phyloP scores from a whole-genome alignment of 441 rosid genomes.

The Metrosideros polymorpha region DNA sequence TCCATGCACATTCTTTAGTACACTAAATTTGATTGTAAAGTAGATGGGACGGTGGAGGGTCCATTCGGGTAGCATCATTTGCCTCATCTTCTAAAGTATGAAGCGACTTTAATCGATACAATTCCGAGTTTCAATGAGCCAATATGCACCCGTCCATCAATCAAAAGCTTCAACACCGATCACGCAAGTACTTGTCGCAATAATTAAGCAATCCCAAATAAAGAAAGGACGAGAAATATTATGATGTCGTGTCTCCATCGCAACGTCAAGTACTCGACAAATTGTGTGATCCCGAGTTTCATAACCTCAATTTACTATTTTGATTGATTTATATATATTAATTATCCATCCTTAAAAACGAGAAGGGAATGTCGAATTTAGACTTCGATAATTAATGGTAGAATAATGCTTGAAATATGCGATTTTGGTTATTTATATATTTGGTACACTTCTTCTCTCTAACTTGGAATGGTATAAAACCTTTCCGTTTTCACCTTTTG shows the following conservation, averaged over 20 bases:
- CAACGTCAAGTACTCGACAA: background rate
- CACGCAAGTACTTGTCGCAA: background rate
- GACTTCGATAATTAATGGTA: no score
- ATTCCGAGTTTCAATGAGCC: background rate
- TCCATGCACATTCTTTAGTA: background rate
- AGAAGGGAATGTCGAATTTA: no score
- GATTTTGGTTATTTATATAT: no score
- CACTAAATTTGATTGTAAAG: background rate
- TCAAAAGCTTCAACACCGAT: background rate
- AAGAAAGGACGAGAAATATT: background rate
- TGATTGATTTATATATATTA: no score
- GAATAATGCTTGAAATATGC: no score
- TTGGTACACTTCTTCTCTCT: no score
- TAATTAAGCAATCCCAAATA: background rate
- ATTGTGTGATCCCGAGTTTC: no score
- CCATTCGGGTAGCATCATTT: background rate
- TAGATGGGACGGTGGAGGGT: background rate
- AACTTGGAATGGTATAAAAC: no score
- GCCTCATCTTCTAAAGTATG: background rate
- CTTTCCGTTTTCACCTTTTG: no score
- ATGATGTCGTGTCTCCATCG: background rate
- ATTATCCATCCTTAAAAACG: no score
- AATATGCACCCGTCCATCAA: background rate
- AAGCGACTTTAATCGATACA: background rate
- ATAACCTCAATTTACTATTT: no score